Base-by-base conservation (phyloP, 1,139 yeast species). In the Saccharomyces hybrid region DNA sequence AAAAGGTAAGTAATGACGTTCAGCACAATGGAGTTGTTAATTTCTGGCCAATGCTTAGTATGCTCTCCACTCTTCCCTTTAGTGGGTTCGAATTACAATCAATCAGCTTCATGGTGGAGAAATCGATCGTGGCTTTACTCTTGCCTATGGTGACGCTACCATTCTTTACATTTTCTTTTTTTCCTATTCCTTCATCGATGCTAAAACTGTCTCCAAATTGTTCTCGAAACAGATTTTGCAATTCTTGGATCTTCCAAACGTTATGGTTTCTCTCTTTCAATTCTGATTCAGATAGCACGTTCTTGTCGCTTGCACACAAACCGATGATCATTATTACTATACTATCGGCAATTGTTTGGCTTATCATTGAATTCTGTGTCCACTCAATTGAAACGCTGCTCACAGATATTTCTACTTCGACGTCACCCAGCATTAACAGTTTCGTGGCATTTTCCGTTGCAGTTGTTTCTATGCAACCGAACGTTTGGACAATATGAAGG, bases 161-260 rank as follows among this genome's bases (percentile, higher is more conserved):
- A 38, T 38, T 38, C 13, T 16, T 9, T 16, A 16, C 44, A 25
- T 34, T 26, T 26, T 47, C 23, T 20, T 87, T 79, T 4, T 72
- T 11, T 13, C 13, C 44, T 5, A 5, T 11, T 4, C 14, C 73
- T 1, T 88, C 91, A 16, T 75, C 71, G 7, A 44, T 44, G 8
- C 70, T 67, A 56, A 88, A 80, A 0, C 91, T 73, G 42, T 86
- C 89, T 7, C 99, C 99, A 73, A 93, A 93, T 66, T 93, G 99
- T 0, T 95, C 91, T 51, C 77, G 74, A 50, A 95, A 74, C 51
- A 95, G 74, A 9, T 82, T 75, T 0, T 81, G 70, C 6, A 95
- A 80, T 56, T 90, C 79, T 49, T 78, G 78, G 6, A 88, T 76
- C 57, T 91, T 78, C 56, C 82, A 81, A 11, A 73, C 66, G 9